Conservation (phyloP, 164 flowering plant genomes). For the Chloranthus sessilifolius region DNA sequence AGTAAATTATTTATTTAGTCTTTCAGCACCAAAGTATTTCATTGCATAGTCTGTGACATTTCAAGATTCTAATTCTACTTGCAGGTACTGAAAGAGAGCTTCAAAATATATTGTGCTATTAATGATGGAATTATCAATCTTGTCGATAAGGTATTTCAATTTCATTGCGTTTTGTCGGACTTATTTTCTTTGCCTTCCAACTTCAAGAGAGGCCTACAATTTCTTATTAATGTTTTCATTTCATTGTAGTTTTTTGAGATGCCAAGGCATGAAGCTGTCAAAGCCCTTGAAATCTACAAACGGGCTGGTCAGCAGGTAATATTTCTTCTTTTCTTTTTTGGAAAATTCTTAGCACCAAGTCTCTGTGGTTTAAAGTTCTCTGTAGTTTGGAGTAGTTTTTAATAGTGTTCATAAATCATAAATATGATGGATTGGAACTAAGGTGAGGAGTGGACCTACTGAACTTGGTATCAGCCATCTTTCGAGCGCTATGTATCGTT, state of each 20-base stretch:
- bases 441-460: no score
- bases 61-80: conserved; percentile 9
- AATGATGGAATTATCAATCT: conserved; percentile 98
- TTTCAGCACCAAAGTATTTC: neutral
- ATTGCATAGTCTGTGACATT: conserved; percentile 1
- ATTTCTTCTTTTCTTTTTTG: neutral
- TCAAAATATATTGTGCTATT: conserved; percentile 92
- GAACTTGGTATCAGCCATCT: no score
- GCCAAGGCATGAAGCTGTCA: conserved; percentile 98
- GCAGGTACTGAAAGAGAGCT: conserved; percentile 98
- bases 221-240: conserved; percentile 9
- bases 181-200: neutral
- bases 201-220: neutral
- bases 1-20: neutral
- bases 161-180: neutral
- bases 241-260: conserved; percentile 91
- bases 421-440: no score
- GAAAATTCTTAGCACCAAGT: no score
- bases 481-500: no score
- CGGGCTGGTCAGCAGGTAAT: conserved; percentile 96
- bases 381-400: no score
- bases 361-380: no score
- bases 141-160: conserved; percentile 76
- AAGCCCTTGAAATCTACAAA: conserved; percentile 90
- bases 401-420: no score